A percentile compares a stretch with the other conserved stretches of the same genome.
phyloP scores from a whole-genome alignment of 495 filamentous ascomycete species.

The Rostrohypoxylon terebratum region DNA sequence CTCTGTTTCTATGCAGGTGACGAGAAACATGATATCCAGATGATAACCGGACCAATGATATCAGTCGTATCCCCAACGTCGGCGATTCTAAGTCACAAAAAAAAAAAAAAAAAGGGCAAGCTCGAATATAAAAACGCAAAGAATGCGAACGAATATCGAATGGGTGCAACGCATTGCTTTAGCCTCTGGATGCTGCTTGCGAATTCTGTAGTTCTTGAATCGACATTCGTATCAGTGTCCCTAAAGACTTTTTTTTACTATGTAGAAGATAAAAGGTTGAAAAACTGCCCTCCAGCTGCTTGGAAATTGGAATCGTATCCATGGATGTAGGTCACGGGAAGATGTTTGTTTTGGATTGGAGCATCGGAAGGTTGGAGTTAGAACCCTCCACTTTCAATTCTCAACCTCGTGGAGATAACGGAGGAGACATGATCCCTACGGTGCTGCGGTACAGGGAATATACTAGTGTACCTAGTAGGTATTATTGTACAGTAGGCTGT shows the following conservation, averaged over 20 bases:
- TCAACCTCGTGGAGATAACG: constrained; percentile 21
- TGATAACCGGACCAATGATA: constrained; percentile 32
- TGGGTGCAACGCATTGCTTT: not conserved
- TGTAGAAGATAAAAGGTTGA: not conserved
- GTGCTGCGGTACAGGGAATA: too few species aligned
- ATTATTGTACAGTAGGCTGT: too few species aligned
- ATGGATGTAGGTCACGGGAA: not conserved
- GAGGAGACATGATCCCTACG: constrained; percentile 8
- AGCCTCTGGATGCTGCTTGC: not conserved
- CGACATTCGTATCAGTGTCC: not conserved
- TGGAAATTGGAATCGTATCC: not conserved
- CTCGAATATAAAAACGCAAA: not conserved
- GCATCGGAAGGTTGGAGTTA: too few species aligned
- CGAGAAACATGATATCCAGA: constrained; percentile 22
- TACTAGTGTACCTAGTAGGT: not conserved
- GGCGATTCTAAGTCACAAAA: constrained; percentile 11
- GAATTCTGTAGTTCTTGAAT: constrained; percentile 1
- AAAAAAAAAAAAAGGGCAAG: too few species aligned
- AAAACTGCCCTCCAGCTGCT: not conserved
- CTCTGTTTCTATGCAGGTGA: constrained; percentile 26
- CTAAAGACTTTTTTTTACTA: not conserved
- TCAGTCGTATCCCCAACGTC: constrained; percentile 12
- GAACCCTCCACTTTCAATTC: not conserved
- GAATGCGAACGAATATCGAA: not conserved
- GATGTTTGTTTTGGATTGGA: constrained; percentile 1